These are phyloP conservation scores for Sordariomycetes sp. DNA, from an alignment of 2,329 filamentous ascomycete genomes.

Conservation along the genomic window DNA sequence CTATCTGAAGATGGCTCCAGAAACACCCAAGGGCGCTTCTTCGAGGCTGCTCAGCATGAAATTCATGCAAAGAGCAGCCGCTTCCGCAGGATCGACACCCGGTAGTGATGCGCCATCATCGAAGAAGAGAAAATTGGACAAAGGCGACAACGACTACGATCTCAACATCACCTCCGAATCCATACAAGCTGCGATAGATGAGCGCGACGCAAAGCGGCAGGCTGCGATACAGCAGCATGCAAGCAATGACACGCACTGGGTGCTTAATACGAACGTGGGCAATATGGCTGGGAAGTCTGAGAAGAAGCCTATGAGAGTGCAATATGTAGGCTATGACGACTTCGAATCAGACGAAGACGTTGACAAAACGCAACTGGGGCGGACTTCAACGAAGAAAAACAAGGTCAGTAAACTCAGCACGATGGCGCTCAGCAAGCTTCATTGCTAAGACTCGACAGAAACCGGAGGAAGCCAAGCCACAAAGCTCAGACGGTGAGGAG, in stretches of 20 bases:
- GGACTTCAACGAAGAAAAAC: conserved; percentile 23
- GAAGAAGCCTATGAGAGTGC: conserved; percentile 41
- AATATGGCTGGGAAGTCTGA: conserved; percentile 15
- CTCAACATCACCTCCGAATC: conserved; percentile 45
- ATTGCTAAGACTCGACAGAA: background rate
- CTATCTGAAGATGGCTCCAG: conserved; percentile 39
- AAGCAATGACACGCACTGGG: conserved; percentile 64
- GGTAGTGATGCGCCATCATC: conserved; percentile 41
- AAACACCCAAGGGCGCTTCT: conserved; percentile 63
- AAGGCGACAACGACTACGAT: conserved; percentile 20
- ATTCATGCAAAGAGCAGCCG: conserved; percentile 87
- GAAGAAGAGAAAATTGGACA: conserved; percentile 53
- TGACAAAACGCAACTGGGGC: conserved; percentile 20
- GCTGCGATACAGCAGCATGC: conserved; percentile 53
- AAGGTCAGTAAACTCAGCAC: conserved; percentile 7
- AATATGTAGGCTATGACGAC: conserved; percentile 47
- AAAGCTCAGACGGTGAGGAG: conserved; percentile 6
- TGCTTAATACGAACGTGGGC: conserved; percentile 42
- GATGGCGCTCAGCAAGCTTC: background rate
- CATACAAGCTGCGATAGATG: conserved; percentile 53
- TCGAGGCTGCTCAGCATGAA: conserved; percentile 89
- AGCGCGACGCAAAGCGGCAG: conserved; percentile 57
- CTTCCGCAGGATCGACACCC: conserved; percentile 39
- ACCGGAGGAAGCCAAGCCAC: background rate
- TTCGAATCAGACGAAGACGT: conserved; percentile 34